Evolutionary conservation across 2,329 filamentous ascomycete genomes (phyloP).

Genomic region (Sporothrix sp.): DNA sequence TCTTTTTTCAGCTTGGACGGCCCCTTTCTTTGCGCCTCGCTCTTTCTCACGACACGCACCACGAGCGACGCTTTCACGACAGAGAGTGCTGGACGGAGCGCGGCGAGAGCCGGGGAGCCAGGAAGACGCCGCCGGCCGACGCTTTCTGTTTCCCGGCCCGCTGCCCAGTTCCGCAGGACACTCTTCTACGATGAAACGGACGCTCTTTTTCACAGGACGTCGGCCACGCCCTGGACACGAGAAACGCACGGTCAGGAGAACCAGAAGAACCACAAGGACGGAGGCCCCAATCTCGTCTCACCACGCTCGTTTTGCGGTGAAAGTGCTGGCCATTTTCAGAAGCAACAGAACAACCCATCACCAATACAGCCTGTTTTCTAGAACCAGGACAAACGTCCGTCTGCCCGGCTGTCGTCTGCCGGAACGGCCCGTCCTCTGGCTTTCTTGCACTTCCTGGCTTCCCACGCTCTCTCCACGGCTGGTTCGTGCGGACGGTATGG

Average conservation of each 20-base stretch:
- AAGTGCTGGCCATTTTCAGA: constrained; percentile 2
- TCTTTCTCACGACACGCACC: constrained; percentile 10
- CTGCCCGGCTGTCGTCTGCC: too few relatives aligned
- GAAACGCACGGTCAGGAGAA: background rate
- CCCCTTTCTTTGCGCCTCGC: constrained; percentile 8
- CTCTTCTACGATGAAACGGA: background rate
- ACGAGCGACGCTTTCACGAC: background rate
- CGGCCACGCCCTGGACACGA: background rate
- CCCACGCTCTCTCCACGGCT: background rate
- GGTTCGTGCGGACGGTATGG: constrained; percentile 3
- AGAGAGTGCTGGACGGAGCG: constrained; percentile 1
- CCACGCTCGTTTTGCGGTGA: background rate
- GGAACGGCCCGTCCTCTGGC: background rate
- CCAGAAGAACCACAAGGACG: background rate
- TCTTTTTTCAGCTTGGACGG: background rate
- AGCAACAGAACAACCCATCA: background rate
- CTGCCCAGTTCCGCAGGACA: constrained; percentile 4
- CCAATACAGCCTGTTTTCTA: constrained; percentile 1
- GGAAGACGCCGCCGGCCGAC: constrained; percentile 10
- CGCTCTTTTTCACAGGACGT: background rate
- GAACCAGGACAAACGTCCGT: background rate
- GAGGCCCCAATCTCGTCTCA: constrained; percentile 1
- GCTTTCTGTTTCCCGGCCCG: background rate
- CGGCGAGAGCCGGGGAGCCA: background rate
- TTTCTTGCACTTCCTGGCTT: background rate